Percentiles rank a stretch among this genome's conserved stretches.
Evolutionary conservation across 306 rosid genomes (phyloP).

Genomic region (Dalbergia oliveri): DNA sequence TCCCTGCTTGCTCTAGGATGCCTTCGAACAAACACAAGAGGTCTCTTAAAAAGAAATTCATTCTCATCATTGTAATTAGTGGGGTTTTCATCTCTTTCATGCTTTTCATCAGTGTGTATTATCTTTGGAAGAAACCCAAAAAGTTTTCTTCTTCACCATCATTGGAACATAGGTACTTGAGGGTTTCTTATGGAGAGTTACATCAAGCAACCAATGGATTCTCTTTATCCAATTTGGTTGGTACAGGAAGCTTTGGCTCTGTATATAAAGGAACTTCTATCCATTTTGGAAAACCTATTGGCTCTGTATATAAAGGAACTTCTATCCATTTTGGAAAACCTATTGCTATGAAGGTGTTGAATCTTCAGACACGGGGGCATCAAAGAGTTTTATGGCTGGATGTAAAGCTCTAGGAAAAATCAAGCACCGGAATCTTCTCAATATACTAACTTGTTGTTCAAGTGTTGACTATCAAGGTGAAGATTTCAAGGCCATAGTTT

Average conservation of each 20-base stretch:
- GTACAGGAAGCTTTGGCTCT: slow-evolving; percentile 48
- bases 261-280: slow-evolving; percentile 51
- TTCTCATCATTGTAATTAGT: slow-evolving; percentile 5
- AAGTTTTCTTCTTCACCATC: background rate
- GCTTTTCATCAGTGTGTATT: background rate
- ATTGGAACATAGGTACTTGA: background rate
- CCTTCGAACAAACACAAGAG: slow-evolving; percentile 13
- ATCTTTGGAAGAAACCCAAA: slow-evolving; percentile 4
- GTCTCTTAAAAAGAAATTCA: background rate
- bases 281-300: slow-evolving; percentile 31
- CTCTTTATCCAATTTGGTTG: slow-evolving; percentile 47
- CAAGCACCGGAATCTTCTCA: slow-evolving; percentile 45
- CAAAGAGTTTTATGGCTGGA: slow-evolving; percentile 51
- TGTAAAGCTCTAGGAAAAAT: slow-evolving; percentile 47
- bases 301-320: slow-evolving; percentile 53
- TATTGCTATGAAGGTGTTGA: slow-evolving; percentile 50
- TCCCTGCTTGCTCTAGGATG: slow-evolving; percentile 6
- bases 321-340: slow-evolving; percentile 29
- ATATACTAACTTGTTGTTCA: slow-evolving; percentile 47
- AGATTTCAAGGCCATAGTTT: slow-evolving; percentile 51
- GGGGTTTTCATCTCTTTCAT: background rate
- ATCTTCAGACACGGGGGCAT: slow-evolving; percentile 48
- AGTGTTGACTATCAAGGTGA: slow-evolving; percentile 47
- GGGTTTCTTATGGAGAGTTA: slow-evolving; percentile 51
- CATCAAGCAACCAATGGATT: slow-evolving; percentile 58